Conservation (phyloP, 768 basidiomycete genomes). For the Hypholoma sublateritium region DNA sequence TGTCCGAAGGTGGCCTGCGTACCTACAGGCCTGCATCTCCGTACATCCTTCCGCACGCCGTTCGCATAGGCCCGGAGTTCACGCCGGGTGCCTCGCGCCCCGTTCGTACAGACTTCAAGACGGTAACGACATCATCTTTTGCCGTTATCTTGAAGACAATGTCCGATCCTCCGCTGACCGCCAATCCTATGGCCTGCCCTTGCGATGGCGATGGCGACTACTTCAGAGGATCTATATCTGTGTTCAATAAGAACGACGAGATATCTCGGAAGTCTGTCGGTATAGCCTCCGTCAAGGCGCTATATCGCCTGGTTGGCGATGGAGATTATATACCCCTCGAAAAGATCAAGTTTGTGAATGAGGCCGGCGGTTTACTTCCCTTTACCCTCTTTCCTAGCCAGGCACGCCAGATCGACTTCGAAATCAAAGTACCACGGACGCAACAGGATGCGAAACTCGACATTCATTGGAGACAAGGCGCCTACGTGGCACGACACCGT, state of each 20-base stretch:
- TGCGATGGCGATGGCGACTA: conserved; percentile 14
- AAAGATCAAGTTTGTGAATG: not conserved
- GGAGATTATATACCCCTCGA: conserved; percentile 18
- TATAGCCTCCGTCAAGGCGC: conserved; percentile 24
- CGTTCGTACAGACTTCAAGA: conserved; percentile 33
- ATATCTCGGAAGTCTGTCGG: conserved; percentile 20
- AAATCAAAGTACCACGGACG: conserved; percentile 28
- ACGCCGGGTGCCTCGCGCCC: conserved; percentile 28
- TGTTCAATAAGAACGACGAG: conserved; percentile 29
- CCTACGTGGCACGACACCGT: conserved; percentile 31
- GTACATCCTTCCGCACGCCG: conserved; percentile 31
- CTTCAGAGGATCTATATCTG: conserved; percentile 26
- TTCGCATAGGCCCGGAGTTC: conserved; percentile 32
- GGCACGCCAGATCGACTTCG: conserved; percentile 28
- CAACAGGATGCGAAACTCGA: conserved; percentile 31
- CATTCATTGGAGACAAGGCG: conserved; percentile 31
- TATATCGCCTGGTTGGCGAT: conserved; percentile 37
- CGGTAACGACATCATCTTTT: conserved; percentile 20
- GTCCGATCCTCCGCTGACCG: conserved; percentile 29
- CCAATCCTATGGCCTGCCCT: conserved; percentile 23
- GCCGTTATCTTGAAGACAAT: conserved; percentile 25
- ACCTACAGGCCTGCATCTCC: conserved; percentile 31
- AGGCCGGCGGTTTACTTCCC: conserved; percentile 19
- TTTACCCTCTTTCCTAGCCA: conserved; percentile 36
- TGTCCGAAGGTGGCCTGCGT: conserved; percentile 37